Base-by-base conservation (phyloP, 78 protist genomes). In the Chrysochromulina parva region DNA sequence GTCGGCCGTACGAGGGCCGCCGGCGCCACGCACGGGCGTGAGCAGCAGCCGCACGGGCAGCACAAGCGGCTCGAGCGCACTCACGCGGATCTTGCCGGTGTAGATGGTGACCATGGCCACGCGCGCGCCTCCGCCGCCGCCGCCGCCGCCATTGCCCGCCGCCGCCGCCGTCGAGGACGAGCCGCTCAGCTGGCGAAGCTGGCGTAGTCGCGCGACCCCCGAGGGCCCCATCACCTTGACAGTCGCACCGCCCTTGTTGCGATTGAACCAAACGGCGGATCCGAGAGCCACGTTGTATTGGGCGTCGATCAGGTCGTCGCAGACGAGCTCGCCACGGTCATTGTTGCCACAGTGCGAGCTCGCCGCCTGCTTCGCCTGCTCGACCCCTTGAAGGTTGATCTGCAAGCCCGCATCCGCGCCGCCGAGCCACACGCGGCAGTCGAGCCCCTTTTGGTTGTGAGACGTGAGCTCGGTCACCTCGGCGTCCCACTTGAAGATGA, bases 1-100 rank as follows among this genome's bases (percentile, higher is more conserved):
- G 82, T 52, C 86, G 86, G 60, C 86, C 13, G 1, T 11, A 16
- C 14, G 86, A 2, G 60, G 86, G 47, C 6, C 38, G 82, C 82
- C 82, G n/a, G 55, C 82, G 55, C 82, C 82, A 14, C 86, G 86
- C 62, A 53, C 86, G 3, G 86, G 86, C 28, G 86, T 78, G 62
- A 78, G 62, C 62, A 78, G 28, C 60, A 78, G 60, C 22, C 86
- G 86, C 62, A 3, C 14, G 48, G 14, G 86, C 62, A 78, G 85
- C 48, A 0, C 24, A 48, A 58, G 62, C 7, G 62, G 62, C 62
- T 7, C 62, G 38, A 38, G 38, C 62, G 62, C 62, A 7, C 62
- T 13, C 62, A 58, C 24, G 24, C 24, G 24, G 62, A 58, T 13
- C 24, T 13, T 7, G 62, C 62, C 62, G 62, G 62, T 58, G 62